Base-by-base conservation (phyloP, 1,284 basidiomycete species). In the Salmacisia buchloeana region DNA sequence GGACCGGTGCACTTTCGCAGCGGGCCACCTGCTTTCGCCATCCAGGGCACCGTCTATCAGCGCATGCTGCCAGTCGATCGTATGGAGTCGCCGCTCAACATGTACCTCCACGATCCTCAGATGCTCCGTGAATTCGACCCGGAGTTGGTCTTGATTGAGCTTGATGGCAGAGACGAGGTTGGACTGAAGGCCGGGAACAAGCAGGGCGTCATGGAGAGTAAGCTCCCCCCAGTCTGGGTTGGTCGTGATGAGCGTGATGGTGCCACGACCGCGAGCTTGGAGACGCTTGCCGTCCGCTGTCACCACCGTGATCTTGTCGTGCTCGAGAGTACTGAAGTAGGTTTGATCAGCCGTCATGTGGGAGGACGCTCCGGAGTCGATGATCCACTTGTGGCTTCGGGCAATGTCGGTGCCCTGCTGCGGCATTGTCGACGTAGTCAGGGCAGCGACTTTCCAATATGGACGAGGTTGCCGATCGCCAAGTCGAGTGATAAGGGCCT, bases 1-100 rank as follows among this genome's bases (percentile, higher is more conserved):
- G 15, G 13, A 57, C 1, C 18, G 9, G 3, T 45, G 63, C 2
- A 64, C 21, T 39, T 64, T 54, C 1, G 36, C 27, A 36, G 61
- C 61, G 23, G 54, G 38, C 33, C n/a, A n/a, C n/a, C n/a, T n/a
- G n/a, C n/a, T n/a, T n/a, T n/a, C n/a, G n/a, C n/a, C n/a, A n/a
- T n/a, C n/a, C n/a, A n/a, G n/a, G n/a, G n/a, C n/a, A n/a, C n/a
- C n/a, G n/a, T n/a, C n/a, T n/a, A n/a, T n/a, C n/a, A n/a, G n/a
- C n/a, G n/a, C n/a, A n/a, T n/a, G n/a, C n/a, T n/a, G n/a, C n/a
- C n/a, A n/a, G n/a, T n/a, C n/a, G n/a, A n/a, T n/a, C n/a, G n/a
- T n/a, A n/a, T n/a, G n/a, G n/a, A n/a, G n/a, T n/a, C n/a, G n/a
- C n/a, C n/a, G n/a, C n/a, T n/a, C n/a, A n/a, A n/a, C n/a, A n/a